A percentile compares a stretch with the other conserved stretches of the same genome.
Evolutionary conservation across 2,329 filamentous ascomycete genomes (phyloP).

Genomic region (Colletotrichum siamense): DNA sequence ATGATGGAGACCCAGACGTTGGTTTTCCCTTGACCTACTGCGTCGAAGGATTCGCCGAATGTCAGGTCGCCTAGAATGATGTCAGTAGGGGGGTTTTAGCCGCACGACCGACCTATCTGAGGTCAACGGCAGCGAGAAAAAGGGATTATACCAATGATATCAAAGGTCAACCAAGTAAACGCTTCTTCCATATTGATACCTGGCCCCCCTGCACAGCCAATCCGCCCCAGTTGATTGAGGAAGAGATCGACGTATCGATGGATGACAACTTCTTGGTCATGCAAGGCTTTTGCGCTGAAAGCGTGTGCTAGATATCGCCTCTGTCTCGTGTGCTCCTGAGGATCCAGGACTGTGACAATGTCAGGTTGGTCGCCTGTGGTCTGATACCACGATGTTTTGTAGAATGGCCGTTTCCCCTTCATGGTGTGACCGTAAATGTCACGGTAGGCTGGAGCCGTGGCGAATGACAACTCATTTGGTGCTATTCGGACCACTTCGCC

Average conservation of each 20-base stretch:
- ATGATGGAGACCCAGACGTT: neutral
- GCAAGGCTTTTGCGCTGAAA: neutral
- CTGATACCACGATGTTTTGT: neutral
- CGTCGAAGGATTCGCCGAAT: neutral
- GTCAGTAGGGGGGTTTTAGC: neutral
- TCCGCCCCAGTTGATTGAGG: neutral
- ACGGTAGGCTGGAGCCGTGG: neutral
- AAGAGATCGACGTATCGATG: neutral
- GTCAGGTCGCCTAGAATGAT: neutral
- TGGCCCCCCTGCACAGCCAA: neutral
- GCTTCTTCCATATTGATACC: neutral
- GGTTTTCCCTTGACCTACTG: neutral
- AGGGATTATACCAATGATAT: neutral
- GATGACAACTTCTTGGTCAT: neutral
- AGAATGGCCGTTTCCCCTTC: neutral
- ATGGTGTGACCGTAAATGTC: neutral
- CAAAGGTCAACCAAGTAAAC: neutral
- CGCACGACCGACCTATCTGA: neutral
- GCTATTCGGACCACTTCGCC: neutral
- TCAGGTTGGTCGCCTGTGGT: neutral
- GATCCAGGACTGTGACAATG: neutral
- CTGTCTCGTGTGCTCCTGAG: neutral
- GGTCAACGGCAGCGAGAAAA: rapidly evolving
- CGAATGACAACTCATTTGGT: neutral
- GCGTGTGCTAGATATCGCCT: neutral